Base-by-base conservation (phyloP, 163 green algal species). In the Scenedesmus sp. region DNA sequence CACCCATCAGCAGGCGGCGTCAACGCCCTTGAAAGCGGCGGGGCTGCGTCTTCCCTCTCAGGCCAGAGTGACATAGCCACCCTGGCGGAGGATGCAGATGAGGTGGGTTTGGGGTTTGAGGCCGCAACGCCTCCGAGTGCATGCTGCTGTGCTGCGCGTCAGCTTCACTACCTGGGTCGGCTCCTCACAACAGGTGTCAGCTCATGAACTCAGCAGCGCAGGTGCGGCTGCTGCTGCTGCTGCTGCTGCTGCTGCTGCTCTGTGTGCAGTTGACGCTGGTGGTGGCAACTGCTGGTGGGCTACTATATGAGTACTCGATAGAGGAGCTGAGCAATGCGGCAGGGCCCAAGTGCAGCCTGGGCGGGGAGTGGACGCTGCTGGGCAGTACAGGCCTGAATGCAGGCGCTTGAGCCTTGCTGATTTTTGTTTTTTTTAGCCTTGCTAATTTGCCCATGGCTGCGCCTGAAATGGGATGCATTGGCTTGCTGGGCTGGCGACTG, bases 261-360 rank as follows among this genome's bases (percentile, higher is more conserved):
- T 49, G 59, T 56, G 20, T 26, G 24, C 87, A 94, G 91, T 87
- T 94, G 2, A 86, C 86, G 22, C 91, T 97, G 53, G 81, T 93
- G 53, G 94, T 97, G 43, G 95, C 95, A 0, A 97, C 93, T 13
- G 79, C 90, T 26, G 94, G 93, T 20, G 95, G 94, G 30, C 35
- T 96, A 68, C 76, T 97, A 82, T 97, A 97, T 51, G 93, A 95
- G 85, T 97, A 95, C 84, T 85, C 90, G 33, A 26, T 97, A n/a
- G 91, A 91, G 22, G 87, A 94, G 15, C 78, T 94, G 53, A 78
- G 44, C 3, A 88, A 78, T 49, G 61, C 83, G 22, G 42, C 61
- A 7, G 91, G 93, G 3, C 90, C 92, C 24, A 91, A 90, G 80
- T 89, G 73, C 18, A 92, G 83, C 24, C 81, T 96, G 40, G 90